Evolutionary conservation across 352 stramenopile species (phyloP), one percentile per base, ranked within the genome.

Genomic region (Pythium coloratum): DNA sequence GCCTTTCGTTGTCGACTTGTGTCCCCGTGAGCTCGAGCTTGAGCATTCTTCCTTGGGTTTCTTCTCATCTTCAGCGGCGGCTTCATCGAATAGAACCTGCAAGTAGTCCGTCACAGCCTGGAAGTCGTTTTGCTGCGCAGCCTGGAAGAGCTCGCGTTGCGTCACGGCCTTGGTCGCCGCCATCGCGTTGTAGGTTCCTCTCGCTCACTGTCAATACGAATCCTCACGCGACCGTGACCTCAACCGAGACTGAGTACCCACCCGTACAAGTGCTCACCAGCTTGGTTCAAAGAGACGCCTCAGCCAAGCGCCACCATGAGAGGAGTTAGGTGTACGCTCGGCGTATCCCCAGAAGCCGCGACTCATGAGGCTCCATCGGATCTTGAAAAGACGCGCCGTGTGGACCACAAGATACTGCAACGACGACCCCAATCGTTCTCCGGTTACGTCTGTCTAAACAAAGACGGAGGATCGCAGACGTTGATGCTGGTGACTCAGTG

Each of bases 61-160:
- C 47, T 42, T 51, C 13, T 62, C 55, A 0, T 76, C 63, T 0
- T 62, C 55, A 0, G 73, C 63, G 0, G 38, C 66, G 5, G 73
- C 59, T 3, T 83, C 71, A 5, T 88, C 66, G 5, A 89, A 68
- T 33, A 83, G 54, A 9, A 87, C 70, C 53, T 90, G 73, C 18
- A 92, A 55, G 57, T 86, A 89, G 63, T 89, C 78, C 2, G 73
- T 51, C 20, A 91, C 84, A 1, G 79, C 69, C 32, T 78, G 55
- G 57, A 91, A 90, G 49, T 92, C 84, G 55, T 91, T 77, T 28
- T 88, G 82, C 55, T 89, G 77, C 1, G 82, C 84, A 0, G 79
- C 78, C 34, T 89, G 76, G 74, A 92, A 92, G 28, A 91, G 66
- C 53, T 91, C 84, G 59, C 90, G 88, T 42, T 84, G 72, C 6